Evolutionary conservation across 345 rosid species (phyloP).

Genomic region (Adansonia digitata): DNA sequence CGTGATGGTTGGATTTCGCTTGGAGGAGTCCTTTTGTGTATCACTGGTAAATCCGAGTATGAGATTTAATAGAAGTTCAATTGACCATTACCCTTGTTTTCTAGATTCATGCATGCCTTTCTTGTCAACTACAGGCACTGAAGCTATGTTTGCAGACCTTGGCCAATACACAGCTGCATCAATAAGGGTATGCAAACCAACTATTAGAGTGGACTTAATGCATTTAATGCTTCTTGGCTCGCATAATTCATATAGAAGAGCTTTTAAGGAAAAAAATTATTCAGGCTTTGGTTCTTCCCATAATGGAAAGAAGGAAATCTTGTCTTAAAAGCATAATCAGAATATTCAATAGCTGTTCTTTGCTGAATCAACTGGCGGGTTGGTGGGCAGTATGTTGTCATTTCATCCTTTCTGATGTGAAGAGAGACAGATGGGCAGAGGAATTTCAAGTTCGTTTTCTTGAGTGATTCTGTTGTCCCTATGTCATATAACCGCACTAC

Average conservation of each 20-base stretch:
- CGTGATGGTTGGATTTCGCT: conserved; percentile 92
- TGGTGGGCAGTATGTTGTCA: background rate
- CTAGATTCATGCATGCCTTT: conserved; percentile 12
- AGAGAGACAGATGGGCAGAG: background rate
- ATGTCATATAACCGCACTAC: background rate
- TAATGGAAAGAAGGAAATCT: background rate
- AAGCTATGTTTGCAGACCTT: conserved; percentile 93
- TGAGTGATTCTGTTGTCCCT: background rate
- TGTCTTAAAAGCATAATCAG: background rate
- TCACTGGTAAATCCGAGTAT: conserved; percentile 67
- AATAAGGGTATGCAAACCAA: conserved; percentile 41
- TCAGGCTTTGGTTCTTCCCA: background rate
- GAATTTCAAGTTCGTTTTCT: background rate
- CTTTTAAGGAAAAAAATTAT: background rate
- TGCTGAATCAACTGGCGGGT: background rate
- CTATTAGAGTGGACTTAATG: background rate
- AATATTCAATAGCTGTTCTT: background rate
- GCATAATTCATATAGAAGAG: background rate
- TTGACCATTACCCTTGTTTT: conserved; percentile 7
- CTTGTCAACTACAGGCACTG: conserved; percentile 60
- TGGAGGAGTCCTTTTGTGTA: conserved; percentile 82
- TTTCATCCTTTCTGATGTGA: background rate
- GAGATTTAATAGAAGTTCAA: conserved; percentile 5
- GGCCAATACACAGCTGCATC: conserved; percentile 90
- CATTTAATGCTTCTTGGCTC: background rate